Percentiles rank a stretch among this genome's conserved stretches.
Conservation (phyloP, 805 yeast genomes). For the Metschnikowia hibisci region DNA sequence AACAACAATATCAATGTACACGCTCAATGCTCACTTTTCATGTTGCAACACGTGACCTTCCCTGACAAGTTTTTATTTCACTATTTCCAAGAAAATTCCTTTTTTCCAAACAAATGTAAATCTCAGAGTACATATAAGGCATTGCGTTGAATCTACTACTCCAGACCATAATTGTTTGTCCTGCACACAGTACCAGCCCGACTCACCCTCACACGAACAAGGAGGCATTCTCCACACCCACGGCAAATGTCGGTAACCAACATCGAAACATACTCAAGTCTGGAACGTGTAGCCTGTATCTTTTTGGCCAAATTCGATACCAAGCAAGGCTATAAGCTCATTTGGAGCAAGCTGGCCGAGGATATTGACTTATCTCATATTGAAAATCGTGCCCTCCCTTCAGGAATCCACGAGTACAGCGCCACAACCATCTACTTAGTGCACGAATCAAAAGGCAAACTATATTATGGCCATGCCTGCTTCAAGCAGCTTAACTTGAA, state of each 20-base stretch:
- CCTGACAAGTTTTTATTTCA: no score
- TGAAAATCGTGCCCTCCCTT: conserved; percentile 38
- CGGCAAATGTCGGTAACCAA: not conserved
- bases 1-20: no score
- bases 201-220: no score
- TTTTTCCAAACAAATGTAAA: no score
- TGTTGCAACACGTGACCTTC: not conserved
- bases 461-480: conserved; percentile 35
- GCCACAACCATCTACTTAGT: conserved; percentile 30
- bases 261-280: conserved; percentile 1
- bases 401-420: conserved; percentile 37
- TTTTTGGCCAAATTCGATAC: conserved; percentile 37
- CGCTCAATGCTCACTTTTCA: not conserved
- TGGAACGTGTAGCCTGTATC: conserved; percentile 29
- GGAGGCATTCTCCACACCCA: no score
- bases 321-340: conserved; percentile 32
- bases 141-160: no score
- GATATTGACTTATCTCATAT: conserved; percentile 25
- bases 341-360: conserved; percentile 30
- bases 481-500: conserved; percentile 25
- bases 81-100: no score
- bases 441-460: conserved; percentile 21
- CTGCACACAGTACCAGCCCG: no score
- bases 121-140: no score
- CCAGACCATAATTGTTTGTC: not conserved